Evolutionary conservation across 257 asterid species (phyloP), one percentile per base, ranked within the genome.

Genomic region (Primulina tabacum): DNA sequence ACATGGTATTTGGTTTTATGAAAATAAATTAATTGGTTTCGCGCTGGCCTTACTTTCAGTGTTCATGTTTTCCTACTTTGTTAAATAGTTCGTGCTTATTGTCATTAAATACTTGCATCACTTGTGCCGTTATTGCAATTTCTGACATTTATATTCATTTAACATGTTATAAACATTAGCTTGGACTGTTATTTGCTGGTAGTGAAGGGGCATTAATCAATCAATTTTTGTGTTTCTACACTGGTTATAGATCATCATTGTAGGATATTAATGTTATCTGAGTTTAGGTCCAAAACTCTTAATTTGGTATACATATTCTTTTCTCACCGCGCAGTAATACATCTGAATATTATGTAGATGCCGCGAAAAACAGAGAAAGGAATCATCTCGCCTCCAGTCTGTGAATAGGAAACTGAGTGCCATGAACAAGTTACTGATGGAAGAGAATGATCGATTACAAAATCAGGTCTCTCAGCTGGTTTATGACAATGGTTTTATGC

Each of bases 341-440:
- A 14, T 6, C 4, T 17, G 57, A 50, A 14, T 12, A 57, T 64
- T 32, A 32, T 57, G 28, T 71, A 94, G 99, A 73, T 89, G 99
- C 78, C 97, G 97, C 10, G 99, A 94, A 52, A 94, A 91, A 72
- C 97, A 94, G 80, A 77, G 95, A 79, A 94, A 91, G 70, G 99
- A 91, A 76, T 78, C 99, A 6, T 89, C 96, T 43, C 92, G 92
- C 38, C 92, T 94, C 28, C 90, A 84, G 75, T 81, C 96, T 5
- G 95, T 89, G 4, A 94, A 91, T 79, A 75, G 95, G 82, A 91
- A 91, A 90, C 88, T 94, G 74, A 62, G 75, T 65, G 97, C 99
- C 67, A 89, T 89, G 96, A 94, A 94, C 76, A 88, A 91, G 86
- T 81, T 89, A 85, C 81, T 94, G 80, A 88, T 89, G 97, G 99